A percentile compares a stretch with the other conserved stretches of the same genome.
Conservation (phyloP, 179 eudicot species). For the Patellifolia procumbens region DNA sequence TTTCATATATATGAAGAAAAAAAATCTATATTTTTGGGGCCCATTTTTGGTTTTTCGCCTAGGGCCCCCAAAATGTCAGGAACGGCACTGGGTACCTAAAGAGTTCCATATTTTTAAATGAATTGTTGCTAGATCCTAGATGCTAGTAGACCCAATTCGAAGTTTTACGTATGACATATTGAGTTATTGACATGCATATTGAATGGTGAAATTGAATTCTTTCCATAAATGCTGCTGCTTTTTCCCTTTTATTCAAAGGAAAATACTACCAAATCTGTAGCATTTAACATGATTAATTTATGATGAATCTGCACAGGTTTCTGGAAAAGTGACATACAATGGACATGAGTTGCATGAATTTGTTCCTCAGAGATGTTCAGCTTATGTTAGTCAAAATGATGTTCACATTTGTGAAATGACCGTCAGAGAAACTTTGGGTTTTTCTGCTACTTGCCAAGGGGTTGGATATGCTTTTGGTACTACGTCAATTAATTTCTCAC, state of each 20-base stretch:
- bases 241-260: neutral
- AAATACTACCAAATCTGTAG: neutral
- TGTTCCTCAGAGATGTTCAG: conserved; percentile 60
- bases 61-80: too few relatives aligned
- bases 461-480: conserved; percentile 56
- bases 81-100: too few relatives aligned
- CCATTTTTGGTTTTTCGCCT: too few relatives aligned
- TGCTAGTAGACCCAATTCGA: too few relatives aligned
- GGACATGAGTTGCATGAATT: conserved; percentile 63
- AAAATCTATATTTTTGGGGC: too few relatives aligned
- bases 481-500: too few relatives aligned
- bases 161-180: too few relatives aligned
- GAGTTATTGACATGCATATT: neutral
- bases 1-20: too few relatives aligned
- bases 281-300: neutral
- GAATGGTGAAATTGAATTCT: neutral
- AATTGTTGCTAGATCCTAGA: too few relatives aligned
- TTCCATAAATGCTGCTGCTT: neutral
- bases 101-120: too few relatives aligned
- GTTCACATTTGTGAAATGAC: conserved; percentile 68
- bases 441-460: conserved; percentile 70
- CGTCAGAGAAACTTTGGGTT: conserved; percentile 66
- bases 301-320: conserved; percentile 27
- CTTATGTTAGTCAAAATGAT: conserved; percentile 67
- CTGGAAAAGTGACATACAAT: conserved; percentile 65